Conservation (phyloP, 2,329 filamentous ascomycete genomes). For the Plectosphaerella cucumerina region DNA sequence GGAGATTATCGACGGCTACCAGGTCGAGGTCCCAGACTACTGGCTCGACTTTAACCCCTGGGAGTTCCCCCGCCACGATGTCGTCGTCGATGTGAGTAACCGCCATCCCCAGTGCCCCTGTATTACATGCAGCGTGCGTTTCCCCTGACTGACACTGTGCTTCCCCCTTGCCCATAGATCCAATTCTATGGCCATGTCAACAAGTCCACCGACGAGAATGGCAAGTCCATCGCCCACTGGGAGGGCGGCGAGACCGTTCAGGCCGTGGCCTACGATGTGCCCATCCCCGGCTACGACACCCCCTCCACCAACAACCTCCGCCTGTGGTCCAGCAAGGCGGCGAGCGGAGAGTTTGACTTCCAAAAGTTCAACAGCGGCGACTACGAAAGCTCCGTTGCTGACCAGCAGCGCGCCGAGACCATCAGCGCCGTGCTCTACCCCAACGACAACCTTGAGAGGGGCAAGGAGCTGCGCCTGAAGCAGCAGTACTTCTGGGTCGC, state of each 20-base stretch:
- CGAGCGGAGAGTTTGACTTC: constrained; percentile 97
- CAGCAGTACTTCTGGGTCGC: constrained; percentile 99
- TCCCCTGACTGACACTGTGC: neutral
- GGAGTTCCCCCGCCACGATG: constrained; percentile 95
- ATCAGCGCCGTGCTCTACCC: constrained; percentile 97
- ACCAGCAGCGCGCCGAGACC: constrained; percentile 97
- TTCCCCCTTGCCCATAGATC: constrained; percentile 45
- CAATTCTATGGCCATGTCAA: constrained; percentile 90
- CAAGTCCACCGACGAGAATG: constrained; percentile 70
- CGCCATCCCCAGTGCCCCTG: neutral
- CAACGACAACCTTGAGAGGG: constrained; percentile 93
- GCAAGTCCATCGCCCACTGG: constrained; percentile 74
- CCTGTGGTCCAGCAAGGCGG: constrained; percentile 96
- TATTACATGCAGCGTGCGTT: neutral
- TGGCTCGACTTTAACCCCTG: constrained; percentile 99
- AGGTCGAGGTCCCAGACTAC: constrained; percentile 97
- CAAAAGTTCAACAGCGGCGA: constrained; percentile 99
- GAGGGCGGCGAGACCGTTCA: constrained; percentile 90
- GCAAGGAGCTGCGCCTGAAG: constrained; percentile 95
- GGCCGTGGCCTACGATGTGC: constrained; percentile 90
- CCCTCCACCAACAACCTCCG: constrained; percentile 93
- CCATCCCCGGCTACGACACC: constrained; percentile 86
- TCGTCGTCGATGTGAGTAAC: constrained; percentile 73
- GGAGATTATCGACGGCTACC: constrained; percentile 96
- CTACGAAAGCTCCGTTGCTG: constrained; percentile 96